Evolutionary conservation across 1,284 basidiomycete species (phyloP).

Genomic region (Puccinia hordei): DNA sequence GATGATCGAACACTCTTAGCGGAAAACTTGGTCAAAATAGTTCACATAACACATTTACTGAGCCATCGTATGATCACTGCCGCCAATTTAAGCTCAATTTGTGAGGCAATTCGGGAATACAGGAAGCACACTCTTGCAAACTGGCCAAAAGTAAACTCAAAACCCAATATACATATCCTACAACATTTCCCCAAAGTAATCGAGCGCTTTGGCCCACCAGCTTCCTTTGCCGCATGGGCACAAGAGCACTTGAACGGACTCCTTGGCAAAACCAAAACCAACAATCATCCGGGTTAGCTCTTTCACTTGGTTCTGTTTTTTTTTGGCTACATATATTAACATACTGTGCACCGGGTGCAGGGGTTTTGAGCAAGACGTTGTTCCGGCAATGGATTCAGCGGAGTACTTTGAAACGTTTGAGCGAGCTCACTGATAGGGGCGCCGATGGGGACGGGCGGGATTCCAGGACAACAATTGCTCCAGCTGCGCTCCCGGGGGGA

Average conservation of each 20-base stretch:
- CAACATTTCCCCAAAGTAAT: slow-evolving; percentile 22
- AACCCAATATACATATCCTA: slow-evolving; percentile 20
- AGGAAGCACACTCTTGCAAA: slow-evolving; percentile 3
- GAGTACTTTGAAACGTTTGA: background rate
- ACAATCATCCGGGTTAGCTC: slow-evolving; percentile 17
- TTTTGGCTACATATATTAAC: background rate
- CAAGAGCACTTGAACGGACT: slow-evolving; percentile 25
- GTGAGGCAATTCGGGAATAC: slow-evolving; percentile 4
- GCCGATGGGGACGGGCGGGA: background rate
- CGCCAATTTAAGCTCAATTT: background rate
- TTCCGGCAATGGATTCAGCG: slow-evolving; percentile 13
- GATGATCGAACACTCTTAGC: background rate
- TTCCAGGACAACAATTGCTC: background rate
- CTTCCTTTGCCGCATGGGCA: slow-evolving; percentile 23
- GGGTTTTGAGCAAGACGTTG: slow-evolving; percentile 22
- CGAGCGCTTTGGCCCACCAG: slow-evolving; percentile 34
- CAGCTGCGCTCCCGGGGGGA: background rate
- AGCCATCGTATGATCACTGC: slow-evolving; percentile 9
- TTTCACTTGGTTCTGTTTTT: background rate
- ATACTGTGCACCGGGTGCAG: background rate
- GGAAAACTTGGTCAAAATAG: background rate
- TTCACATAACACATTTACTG: slow-evolving; percentile 1
- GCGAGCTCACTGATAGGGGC: background rate
- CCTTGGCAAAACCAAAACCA: slow-evolving; percentile 13
- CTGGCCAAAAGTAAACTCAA: slow-evolving; percentile 12